These are phyloP conservation scores for Clavispora fructus DNA, from an alignment of 805 yeast genomes.

Conservation along the genomic window DNA sequence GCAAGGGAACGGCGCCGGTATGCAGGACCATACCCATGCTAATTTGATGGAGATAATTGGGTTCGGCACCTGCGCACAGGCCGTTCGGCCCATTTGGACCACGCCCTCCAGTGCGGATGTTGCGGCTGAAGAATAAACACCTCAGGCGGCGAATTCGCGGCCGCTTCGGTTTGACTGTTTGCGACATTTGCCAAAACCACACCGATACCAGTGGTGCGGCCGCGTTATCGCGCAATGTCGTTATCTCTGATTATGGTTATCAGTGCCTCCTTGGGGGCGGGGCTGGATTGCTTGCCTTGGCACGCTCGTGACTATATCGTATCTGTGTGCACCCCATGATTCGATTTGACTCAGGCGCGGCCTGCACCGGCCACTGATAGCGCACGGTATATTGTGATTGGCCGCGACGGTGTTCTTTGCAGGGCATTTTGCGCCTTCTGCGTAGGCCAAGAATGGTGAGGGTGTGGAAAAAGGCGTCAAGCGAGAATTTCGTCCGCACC, in stretches of 20 bases:
- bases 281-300: background rate
- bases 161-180: too few relatives aligned
- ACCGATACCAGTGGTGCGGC: too few relatives aligned
- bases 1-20: background rate
- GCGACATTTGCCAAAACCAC: too few relatives aligned
- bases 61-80: background rate
- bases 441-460: background rate
- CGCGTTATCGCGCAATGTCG: background rate
- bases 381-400: background rate
- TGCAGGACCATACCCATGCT: constrained; percentile 10
- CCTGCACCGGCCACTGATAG: constrained; percentile 1
- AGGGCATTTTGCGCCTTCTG: background rate
- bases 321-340: background rate
- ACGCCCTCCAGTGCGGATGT: background rate
- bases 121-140: too few relatives aligned
- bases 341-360: background rate
- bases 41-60: constrained; percentile 14
- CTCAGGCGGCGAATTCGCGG: too few relatives aligned
- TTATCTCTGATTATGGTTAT: background rate
- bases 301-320: background rate
- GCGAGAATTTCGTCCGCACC: too few relatives aligned
- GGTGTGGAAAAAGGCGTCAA: too few relatives aligned
- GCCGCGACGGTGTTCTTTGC: background rate
- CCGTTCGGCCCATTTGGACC: background rate
- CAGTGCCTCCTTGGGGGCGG: background rate